Evolutionary conservation across 148 eudicot species (phyloP), one percentile per base, ranked within the genome.

Genomic region (Chenopodium album): DNA sequence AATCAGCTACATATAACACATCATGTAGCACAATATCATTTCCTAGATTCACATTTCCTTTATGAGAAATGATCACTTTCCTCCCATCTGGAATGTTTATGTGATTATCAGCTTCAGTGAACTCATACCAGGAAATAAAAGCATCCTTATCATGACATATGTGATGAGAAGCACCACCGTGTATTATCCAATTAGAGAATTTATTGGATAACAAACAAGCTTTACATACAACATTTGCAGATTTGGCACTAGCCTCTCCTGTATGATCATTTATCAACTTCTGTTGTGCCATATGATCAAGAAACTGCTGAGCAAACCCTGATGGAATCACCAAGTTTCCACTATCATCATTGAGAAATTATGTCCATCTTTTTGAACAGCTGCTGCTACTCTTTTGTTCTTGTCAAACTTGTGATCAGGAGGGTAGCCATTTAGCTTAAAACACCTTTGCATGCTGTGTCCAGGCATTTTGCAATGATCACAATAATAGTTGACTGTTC

Each of bases 131-230:
- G 14, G 23, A 3, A 6, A 2, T 5, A 2, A 1, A 17, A 75
- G 28, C 2, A 75, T 3, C 10, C 2, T 28, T 1, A 28, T 75
- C 34, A 13, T 10, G 23, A 4, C 32, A 41, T 0, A 75, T 28
- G 31, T 75, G 78, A 10, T 75, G 44, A 0, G 64, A 52, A 23
- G 65, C 78, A 4, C 78, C 78, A 54, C 78, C 54, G 31, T 75
- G 65, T 4, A 52, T 16, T 20, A 75, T 52, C 78, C 65, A 52
- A 14, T 3, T 7, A 14, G 22, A 5, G 3, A 14, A 13, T 0
- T 0, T 41, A 56, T 1, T 32, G 34, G 78, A 26, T 3, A 75
- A n/a, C 2, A 75, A 54, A 13, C 78, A 75, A 4, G 28, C 2
- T 4, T 20, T 75, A 75, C 78, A 66, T 10, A 44, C 64, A n/a